Base-by-base conservation (phyloP, 2,329 filamentous ascomycete genomes). In the Pleoardoris graminearum region DNA sequence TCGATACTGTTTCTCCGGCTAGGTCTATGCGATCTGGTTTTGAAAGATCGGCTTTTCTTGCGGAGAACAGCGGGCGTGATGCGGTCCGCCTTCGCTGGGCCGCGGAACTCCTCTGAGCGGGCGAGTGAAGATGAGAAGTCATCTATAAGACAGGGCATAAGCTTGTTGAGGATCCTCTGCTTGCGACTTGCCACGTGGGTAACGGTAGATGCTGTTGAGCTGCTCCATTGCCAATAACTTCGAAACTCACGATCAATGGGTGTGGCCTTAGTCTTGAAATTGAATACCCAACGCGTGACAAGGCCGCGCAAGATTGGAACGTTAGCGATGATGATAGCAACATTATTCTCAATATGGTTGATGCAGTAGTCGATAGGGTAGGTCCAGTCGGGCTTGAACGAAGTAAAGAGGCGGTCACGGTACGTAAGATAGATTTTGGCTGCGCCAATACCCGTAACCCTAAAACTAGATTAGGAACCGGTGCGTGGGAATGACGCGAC, bases 301-400 rank as follows among this genome's bases (percentile, higher is more conserved):
- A 75, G 68, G 27, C 72, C 71, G 41, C 73, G 72, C 17, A 75
- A 64, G n/a, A 74, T 74, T 8, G 73, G 73, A 7, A 75, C 65
- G 51, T 74, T 74, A 32, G 73, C 73, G 8, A 74, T 70, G 35
- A 75, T 74, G 47, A 75, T 75, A 23, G 72, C 73, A 32, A 75
- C 73, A 47, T 72, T 75, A 57, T 74, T 75, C 46, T 75, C 73
- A 48, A 73, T 70, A 56, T 75, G 73, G 47, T 66, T 75, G 61
- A 75, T 72, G 53, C 71, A 74, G 58, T 67, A 75, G 56, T 73
- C 70, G 54, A 75, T 75, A 7, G 68, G 67, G 43, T 73, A 75
- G n/a, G 73, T 75, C 73, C 73, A 75, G 55, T 75, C 73, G 4
- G 69, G 62, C 12, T 69, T 63, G 54, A 68, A 70, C 6, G 68